Percentiles rank a stretch among this genome's conserved stretches.
Evolutionary conservation across 2,329 filamentous ascomycete species (phyloP).

Genomic region (Xylaria arbuscula): DNA sequence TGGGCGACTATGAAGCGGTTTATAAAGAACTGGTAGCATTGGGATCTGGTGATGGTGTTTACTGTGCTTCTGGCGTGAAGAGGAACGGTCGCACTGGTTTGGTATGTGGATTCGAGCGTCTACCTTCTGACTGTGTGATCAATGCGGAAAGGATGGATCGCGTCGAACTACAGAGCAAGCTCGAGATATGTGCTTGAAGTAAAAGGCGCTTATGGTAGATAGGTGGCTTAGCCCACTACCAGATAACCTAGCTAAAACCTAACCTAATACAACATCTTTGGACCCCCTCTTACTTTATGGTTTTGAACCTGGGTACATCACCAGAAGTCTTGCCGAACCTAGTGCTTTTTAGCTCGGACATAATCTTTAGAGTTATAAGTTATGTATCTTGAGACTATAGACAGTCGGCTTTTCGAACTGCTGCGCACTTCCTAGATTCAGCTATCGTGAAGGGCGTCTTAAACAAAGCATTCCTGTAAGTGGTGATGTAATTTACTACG

Average conservation of each 20-base stretch:
- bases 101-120: slow-evolving; percentile 28
- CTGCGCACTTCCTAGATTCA: neutral
- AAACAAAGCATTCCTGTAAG: neutral
- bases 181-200: neutral
- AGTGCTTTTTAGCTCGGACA: no score
- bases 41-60: slow-evolving; percentile 54
- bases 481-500: slow-evolving; percentile 33
- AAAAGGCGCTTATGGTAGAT: neutral
- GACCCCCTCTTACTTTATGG: no score
- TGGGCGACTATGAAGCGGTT: slow-evolving; percentile 56
- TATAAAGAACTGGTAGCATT: slow-evolving; percentile 50
- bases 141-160: neutral
- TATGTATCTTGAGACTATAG: neutral
- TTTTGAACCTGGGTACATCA: no score
- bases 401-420: no score
- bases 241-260: no score
- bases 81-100: slow-evolving; percentile 16
- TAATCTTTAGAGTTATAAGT: neutral
- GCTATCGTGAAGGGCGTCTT: neutral
- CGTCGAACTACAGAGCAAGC: neutral
- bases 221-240: no score
- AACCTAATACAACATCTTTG: no score
- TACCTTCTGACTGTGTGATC: neutral
- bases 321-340: no score
- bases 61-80: slow-evolving; percentile 12